Conservation (phyloP, 1,139 yeast species). For the Debaryomycetaceae sp. region DNA sequence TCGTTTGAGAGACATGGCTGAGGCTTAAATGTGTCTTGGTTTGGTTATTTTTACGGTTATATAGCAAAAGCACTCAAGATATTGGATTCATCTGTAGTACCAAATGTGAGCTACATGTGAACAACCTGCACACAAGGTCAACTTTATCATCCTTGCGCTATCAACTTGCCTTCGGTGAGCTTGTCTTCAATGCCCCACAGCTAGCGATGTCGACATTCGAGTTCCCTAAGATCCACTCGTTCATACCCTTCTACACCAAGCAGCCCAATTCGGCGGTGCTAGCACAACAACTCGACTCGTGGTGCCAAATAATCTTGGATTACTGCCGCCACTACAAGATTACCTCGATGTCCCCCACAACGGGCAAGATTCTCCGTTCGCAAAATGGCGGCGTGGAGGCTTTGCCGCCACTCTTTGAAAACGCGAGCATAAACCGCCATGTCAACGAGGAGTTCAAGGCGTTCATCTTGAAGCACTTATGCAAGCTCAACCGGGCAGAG, state of each 20-base stretch:
- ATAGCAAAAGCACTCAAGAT: slow-evolving; percentile 5
- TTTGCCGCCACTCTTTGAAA: slow-evolving; percentile 41
- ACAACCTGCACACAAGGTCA: no score
- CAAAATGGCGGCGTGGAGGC: slow-evolving; percentile 20
- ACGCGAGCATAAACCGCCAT: slow-evolving; percentile 44
- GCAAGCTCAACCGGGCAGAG: slow-evolving; percentile 49
- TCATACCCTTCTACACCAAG: slow-evolving; percentile 88
- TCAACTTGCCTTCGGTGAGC: no score
- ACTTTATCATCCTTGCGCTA: no score
- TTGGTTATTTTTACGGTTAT: slow-evolving; percentile 9
- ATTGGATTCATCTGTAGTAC: no score
- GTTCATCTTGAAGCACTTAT: slow-evolving; percentile 57
- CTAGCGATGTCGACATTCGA: slow-evolving; percentile 16
- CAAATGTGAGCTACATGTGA: no score
- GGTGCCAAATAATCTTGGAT: slow-evolving; percentile 40
- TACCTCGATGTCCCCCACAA: slow-evolving; percentile 27
- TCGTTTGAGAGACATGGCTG: slow-evolving; percentile 99
- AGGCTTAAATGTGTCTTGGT: slow-evolving; percentile 59
- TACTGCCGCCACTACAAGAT: slow-evolving; percentile 57
- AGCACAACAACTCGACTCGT: slow-evolving; percentile 60
- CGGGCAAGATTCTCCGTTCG: slow-evolving; percentile 24
- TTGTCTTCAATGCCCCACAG: no score
- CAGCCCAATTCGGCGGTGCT: slow-evolving; percentile 83
- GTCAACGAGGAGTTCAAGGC: slow-evolving; percentile 53
- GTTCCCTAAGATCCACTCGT: slow-evolving; percentile 74